Conservation (phyloP, 2,329 filamentous ascomycete species). For the Aspergillus calidoustus region DNA sequence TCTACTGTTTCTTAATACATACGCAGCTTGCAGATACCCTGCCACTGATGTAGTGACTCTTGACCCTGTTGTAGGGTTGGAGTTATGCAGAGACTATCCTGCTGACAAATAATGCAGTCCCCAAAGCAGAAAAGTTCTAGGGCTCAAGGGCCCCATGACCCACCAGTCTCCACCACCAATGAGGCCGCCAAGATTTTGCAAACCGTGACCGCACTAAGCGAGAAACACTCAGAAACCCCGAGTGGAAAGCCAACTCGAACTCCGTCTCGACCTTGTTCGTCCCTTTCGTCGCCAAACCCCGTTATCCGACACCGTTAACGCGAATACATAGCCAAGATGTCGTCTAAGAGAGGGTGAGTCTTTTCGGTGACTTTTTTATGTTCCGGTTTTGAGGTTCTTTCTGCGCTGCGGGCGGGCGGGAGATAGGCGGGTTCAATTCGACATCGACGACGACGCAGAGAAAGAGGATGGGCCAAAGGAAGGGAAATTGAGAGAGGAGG, state of each 20-base stretch:
- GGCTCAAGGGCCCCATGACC: constrained; percentile 30
- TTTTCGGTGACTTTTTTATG: constrained; percentile 13
- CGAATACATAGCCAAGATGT: constrained; percentile 52
- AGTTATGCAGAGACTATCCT: constrained; percentile 2
- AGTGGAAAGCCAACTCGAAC: constrained; percentile 20
- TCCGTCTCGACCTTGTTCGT: constrained; percentile 33
- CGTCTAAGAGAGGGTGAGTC: constrained; percentile 58
- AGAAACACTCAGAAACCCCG: constrained; percentile 35
- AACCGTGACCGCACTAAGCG: constrained; percentile 50
- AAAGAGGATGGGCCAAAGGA: background rate
- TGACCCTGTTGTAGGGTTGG: background rate
- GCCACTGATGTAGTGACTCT: background rate
- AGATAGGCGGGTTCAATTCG: constrained; percentile 3
- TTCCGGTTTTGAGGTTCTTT: constrained; percentile 19
- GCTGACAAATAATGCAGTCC: constrained; percentile 14
- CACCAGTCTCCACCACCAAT: constrained; percentile 30
- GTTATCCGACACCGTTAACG: constrained; percentile 43
- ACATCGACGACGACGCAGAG: background rate
- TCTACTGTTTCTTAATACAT: background rate
- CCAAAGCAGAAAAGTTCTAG: constrained; percentile 40
- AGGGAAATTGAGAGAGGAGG: background rate
- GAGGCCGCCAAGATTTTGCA: constrained; percentile 47
- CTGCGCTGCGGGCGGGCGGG: constrained; percentile 17
- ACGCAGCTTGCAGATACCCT: background rate
- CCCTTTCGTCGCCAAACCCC: constrained; percentile 35